Conservation (phyloP, 2,329 filamentous ascomycete genomes). For the Apiospora saccharicola region DNA sequence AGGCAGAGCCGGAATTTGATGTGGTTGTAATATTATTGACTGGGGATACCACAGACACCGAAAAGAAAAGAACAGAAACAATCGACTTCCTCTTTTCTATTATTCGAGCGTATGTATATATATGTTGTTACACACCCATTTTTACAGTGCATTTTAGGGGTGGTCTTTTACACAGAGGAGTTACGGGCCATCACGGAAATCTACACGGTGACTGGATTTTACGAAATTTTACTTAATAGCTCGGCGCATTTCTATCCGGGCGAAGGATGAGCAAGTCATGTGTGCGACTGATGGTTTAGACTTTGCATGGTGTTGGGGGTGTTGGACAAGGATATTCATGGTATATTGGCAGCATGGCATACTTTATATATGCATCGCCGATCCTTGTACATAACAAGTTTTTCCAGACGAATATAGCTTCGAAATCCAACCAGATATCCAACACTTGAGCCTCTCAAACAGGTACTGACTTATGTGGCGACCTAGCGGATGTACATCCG, state of each 20-base stretch:
- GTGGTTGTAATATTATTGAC: conserved; percentile 49
- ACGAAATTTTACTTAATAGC: background rate
- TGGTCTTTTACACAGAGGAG: background rate
- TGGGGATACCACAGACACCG: background rate
- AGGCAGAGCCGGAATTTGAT: conserved; percentile 55
- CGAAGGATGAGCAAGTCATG: background rate
- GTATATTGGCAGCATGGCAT: background rate
- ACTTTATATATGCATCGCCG: conserved; percentile 10
- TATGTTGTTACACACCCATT: too few species aligned
- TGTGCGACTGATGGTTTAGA: background rate
- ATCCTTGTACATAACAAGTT: conserved; percentile 3
- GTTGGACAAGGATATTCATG: background rate
- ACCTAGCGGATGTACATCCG: too few species aligned
- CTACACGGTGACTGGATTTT: background rate
- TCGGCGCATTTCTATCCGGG: background rate
- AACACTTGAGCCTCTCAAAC: background rate
- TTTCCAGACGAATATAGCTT: background rate
- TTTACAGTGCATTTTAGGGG: background rate
- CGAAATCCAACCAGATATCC: background rate
- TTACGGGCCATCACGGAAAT: background rate
- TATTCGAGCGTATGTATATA: conserved; percentile 13
- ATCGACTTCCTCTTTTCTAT: background rate
- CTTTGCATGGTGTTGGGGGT: conserved; percentile 8
- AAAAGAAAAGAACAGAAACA: background rate
- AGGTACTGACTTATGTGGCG: background rate